Evolutionary conservation across 164 flowering plant genomes (phyloP).

Genomic region (Vitis rupestris): DNA sequence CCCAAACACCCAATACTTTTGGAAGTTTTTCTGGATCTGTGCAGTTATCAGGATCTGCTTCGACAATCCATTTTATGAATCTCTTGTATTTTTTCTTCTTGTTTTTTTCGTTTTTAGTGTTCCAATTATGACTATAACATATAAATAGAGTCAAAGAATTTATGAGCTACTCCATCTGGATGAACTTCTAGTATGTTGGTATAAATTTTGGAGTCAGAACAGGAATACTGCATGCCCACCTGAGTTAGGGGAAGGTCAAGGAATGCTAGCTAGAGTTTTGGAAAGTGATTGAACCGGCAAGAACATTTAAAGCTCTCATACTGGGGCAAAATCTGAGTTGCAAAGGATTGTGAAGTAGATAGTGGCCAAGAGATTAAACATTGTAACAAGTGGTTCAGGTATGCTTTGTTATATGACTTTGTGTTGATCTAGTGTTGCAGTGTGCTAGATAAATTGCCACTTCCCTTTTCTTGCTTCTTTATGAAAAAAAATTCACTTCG

Average conservation of each 20-base stretch:
- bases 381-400: conserved; percentile 23
- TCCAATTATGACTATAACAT: conserved; percentile 16
- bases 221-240: conserved; percentile 12
- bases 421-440: not conserved
- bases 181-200: conserved; percentile 16
- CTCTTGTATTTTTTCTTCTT: conserved; percentile 20
- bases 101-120: conserved; percentile 21
- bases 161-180: conserved; percentile 10
- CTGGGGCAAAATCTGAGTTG: conserved; percentile 2
- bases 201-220: conserved; percentile 16
- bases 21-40: conserved; percentile 79
- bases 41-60: conserved; percentile 63
- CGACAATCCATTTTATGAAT: conserved; percentile 27
- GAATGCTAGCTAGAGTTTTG: conserved; percentile 18
- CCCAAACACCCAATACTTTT: conserved; percentile 27
- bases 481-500: not conserved
- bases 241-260: conserved; percentile 15
- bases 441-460: not conserved
- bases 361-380: conserved; percentile 10
- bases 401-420: conserved; percentile 2
- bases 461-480: not conserved
- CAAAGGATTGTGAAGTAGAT: conserved; percentile 1
- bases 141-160: not conserved
- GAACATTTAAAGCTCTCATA: conserved; percentile 10
- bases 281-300: not conserved